Evolutionary conservation across 176 grass and related monocot species (phyloP), one percentile per base, ranked within the genome.

Genomic region (Puya raimondii): DNA sequence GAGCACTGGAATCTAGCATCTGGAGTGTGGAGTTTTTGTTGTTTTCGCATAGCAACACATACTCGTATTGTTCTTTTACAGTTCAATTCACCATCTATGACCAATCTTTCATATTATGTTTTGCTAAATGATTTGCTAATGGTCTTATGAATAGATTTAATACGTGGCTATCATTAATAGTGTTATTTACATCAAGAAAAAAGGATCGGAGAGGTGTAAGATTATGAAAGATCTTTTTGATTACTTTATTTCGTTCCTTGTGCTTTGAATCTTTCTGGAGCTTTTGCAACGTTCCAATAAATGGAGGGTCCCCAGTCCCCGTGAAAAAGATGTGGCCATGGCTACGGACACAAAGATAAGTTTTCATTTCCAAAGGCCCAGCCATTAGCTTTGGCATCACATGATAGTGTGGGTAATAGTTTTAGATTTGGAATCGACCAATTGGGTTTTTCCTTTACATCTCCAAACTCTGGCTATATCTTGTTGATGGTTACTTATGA

Each of bases 391-490:
- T 74, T 74, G 50, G 10, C 56, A 51, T 53, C 42, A 0, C 18
- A 74, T 54, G 54, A 63, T 11, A 21, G 33, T 4, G 18, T 48
- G 51, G n/a, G 11, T 10, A 63, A 63, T 21, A 64, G 71, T 63
- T 16, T 12, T 18, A 16, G 72, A 74, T 74, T 51, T 74, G 58
- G 58, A 42, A 50, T 51, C 58, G 15, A 64, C 16, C 48, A 42
- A 42, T 48, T 64, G 58, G 53, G 16, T 29, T 12, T 29, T 1
- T 56, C 16, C 0, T 48, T 23, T 59, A 2, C 0, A 1, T 47
- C 10, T 48, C 21, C 3, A 54, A 11, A 18, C 4, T 72, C 14
- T 48, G 48, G 53, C 53, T 9, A 4, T 57, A 4, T 21, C 51
- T 15, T 23, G 52, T 2, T 29, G 17, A 52, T 48, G 16, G 58